These are phyloP conservation scores for Huntiella abstrusa DNA, from an alignment of 2,329 filamentous ascomycete species.

Conservation along the genomic window DNA sequence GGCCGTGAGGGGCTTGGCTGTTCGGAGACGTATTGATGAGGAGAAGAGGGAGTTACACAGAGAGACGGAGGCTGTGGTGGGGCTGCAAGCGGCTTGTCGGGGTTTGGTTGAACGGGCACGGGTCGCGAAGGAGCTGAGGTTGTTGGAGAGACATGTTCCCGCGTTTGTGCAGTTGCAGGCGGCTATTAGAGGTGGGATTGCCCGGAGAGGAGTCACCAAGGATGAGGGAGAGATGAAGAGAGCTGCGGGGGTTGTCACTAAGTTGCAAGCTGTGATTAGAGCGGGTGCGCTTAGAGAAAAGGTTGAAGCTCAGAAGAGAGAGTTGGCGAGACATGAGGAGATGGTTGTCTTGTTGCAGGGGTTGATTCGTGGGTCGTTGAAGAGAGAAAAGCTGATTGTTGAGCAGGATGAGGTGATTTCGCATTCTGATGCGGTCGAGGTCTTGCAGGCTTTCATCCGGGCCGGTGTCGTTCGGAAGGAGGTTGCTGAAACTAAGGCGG, in stretches of 20 bases:
- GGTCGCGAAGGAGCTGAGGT: constrained; percentile 52
- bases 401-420: constrained; percentile 30
- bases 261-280: constrained; percentile 32
- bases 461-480: constrained; percentile 35
- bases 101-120: constrained; percentile 61
- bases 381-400: constrained; percentile 25
- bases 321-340: constrained; percentile 27
- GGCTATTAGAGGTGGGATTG: constrained; percentile 33
- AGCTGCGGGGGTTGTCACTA: constrained; percentile 24
- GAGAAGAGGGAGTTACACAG: constrained; percentile 44
- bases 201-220: constrained; percentile 25
- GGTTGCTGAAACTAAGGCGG: constrained; percentile 28
- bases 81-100: constrained; percentile 57
- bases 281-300: constrained; percentile 35
- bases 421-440: constrained; percentile 25
- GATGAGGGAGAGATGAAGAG: constrained; percentile 29
- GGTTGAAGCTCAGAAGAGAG: constrained; percentile 28
- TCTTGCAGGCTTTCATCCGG: constrained; percentile 33
- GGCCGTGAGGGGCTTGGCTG: constrained; percentile 40
- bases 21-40: constrained; percentile 29
- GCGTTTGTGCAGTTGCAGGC: constrained; percentile 35
- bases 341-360: constrained; percentile 26
- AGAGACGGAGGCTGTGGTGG: constrained; percentile 45
- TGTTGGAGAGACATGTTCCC: constrained; percentile 38
- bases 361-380: constrained; percentile 26